Evolutionary conservation across 139 green algal genomes (phyloP).

Genomic region (Medakamo hakoo): DNA sequence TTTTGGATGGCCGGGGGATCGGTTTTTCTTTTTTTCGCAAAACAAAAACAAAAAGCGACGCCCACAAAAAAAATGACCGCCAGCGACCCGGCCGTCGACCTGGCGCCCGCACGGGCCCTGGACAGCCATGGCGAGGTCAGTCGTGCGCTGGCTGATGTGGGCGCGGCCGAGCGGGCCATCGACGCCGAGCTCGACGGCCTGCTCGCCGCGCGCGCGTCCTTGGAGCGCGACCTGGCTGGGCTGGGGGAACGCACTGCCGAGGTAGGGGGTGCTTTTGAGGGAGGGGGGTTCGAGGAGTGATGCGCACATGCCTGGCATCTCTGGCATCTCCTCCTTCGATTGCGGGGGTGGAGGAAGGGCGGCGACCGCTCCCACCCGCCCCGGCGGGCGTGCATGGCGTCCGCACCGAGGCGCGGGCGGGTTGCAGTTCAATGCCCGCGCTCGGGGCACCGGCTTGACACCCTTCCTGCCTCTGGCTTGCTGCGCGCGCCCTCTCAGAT

Average conservation of each 20-base stretch:
- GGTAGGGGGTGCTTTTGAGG: constrained; percentile 16
- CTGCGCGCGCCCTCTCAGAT: too few relatives aligned
- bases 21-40: background rate
- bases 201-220: constrained; percentile 21
- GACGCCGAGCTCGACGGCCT: constrained; percentile 59
- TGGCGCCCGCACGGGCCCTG: constrained; percentile 17
- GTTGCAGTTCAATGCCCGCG: too few relatives aligned
- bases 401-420: too few relatives aligned
- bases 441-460: too few relatives aligned
- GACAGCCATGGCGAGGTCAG: constrained; percentile 51
- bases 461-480: too few relatives aligned
- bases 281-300: background rate
- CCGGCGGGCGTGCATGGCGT: too few relatives aligned
- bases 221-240: constrained; percentile 39
- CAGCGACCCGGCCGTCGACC: constrained; percentile 1
- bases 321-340: too few relatives aligned
- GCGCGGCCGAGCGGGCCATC: constrained; percentile 55
- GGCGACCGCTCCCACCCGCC: too few relatives aligned
- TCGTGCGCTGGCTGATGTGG: constrained; percentile 55
- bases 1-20: too few relatives aligned
- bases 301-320: too few relatives aligned
- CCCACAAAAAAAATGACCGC: background rate
- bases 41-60: too few relatives aligned
- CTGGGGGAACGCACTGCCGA: constrained; percentile 39
- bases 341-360: too few relatives aligned